Evolutionary conservation across 2,329 filamentous ascomycete species (phyloP).

Genomic region (Diplodia corticola): DNA sequence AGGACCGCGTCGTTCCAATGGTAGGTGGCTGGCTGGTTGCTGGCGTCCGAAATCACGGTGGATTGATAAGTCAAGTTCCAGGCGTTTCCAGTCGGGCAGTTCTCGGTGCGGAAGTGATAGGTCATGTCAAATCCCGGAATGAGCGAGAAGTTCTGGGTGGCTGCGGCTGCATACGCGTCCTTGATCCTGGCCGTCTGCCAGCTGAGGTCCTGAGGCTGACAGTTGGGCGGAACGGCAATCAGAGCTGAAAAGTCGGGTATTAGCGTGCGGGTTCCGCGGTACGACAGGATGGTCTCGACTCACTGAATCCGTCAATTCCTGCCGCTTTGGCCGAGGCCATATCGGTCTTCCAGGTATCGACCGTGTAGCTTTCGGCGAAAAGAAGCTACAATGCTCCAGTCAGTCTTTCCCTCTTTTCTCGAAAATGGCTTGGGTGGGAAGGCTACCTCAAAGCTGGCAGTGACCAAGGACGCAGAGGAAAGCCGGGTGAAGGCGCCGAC

Average conservation of each 20-base stretch:
- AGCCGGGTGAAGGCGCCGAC: not conserved
- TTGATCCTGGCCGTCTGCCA: constrained; percentile 40
- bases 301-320: constrained; percentile 24
- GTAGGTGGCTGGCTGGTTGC: constrained; percentile 29
- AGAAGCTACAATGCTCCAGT: constrained; percentile 3
- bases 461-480: constrained; percentile 1
- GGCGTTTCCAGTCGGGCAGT: constrained; percentile 33
- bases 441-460: constrained; percentile 17
- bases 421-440: not conserved
- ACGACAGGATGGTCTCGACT: not conserved
- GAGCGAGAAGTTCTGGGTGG: constrained; percentile 38
- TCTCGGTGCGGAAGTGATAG: constrained; percentile 27
- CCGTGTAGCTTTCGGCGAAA: constrained; percentile 20
- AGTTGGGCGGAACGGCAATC: constrained; percentile 41
- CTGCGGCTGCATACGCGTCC: constrained; percentile 39
- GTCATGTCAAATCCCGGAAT: constrained; percentile 44
- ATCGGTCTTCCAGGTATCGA: constrained; percentile 22
- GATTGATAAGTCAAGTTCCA: constrained; percentile 43
- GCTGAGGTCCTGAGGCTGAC: constrained; percentile 28
- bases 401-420: not conserved
- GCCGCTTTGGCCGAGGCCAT: constrained; percentile 20
- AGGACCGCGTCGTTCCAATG: constrained; percentile 42
- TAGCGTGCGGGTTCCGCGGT: not conserved
- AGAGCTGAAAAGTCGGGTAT: constrained; percentile 28
- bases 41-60: constrained; percentile 31